Percentiles rank a stretch among this genome's conserved stretches.
Evolutionary conservation across 768 basidiomycete species (phyloP).

Genomic region (Serendipita indica): DNA sequence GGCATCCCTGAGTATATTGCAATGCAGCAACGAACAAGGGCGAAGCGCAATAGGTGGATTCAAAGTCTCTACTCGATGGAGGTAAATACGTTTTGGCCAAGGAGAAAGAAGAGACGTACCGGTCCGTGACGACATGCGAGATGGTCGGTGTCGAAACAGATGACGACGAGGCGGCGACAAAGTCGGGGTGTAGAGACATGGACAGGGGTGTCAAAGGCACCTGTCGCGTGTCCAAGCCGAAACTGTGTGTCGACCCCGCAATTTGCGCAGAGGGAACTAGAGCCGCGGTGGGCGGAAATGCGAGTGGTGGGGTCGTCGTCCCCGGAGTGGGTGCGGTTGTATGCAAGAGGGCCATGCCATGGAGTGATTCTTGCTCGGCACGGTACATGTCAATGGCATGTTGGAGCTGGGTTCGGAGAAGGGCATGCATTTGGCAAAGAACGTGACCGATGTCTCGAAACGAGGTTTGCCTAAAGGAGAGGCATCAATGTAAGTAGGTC

Average conservation of each 20-base stretch:
- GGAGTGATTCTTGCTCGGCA: not conserved
- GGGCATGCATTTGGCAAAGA: not conserved
- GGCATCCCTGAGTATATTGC: not conserved
- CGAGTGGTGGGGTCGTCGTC: not conserved
- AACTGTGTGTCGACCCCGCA: not conserved
- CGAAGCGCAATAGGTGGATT: too few species aligned
- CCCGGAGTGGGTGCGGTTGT: not conserved
- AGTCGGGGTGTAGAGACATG: not conserved
- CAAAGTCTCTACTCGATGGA: not conserved
- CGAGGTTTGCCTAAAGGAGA: too few species aligned
- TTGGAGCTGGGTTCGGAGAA: not conserved
- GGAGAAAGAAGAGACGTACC: not conserved
- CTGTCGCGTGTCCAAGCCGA: not conserved
- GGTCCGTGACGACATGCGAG: not conserved
- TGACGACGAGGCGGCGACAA: not conserved
- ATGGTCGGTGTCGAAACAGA: not conserved
- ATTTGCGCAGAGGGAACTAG: not conserved
- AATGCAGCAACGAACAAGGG: not conserved
- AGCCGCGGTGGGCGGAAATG: not conserved
- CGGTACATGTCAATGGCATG: conserved; percentile 1
- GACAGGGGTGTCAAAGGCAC: not conserved
- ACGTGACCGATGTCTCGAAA: not conserved
- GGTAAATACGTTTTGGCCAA: not conserved
- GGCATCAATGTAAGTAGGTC: too few species aligned
- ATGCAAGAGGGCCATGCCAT: not conserved